Conservation (phyloP, 441 rosid genomes). For the Codiaeum variegatum region DNA sequence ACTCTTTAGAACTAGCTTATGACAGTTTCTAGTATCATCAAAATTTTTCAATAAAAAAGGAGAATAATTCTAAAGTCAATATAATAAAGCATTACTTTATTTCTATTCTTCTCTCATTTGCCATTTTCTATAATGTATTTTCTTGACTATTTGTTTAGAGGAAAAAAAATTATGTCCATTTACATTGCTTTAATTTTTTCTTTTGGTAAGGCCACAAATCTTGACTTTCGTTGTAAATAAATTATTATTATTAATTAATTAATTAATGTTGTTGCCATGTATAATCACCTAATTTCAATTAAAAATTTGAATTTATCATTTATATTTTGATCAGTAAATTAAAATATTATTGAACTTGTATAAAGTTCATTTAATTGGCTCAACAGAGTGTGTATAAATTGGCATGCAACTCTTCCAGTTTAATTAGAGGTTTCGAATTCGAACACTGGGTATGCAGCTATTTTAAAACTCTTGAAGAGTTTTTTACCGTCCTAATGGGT, state of each 20-base stretch:
- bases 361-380: too few relatives aligned
- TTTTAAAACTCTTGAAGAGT: too few relatives aligned
- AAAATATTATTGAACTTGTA: too few relatives aligned
- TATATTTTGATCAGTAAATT: too few relatives aligned
- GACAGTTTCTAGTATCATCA: neutral
- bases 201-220: slow-evolving; percentile 1
- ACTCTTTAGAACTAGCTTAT: neutral
- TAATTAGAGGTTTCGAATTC: too few relatives aligned
- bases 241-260: neutral
- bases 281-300: too few relatives aligned
- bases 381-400: too few relatives aligned
- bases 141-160: neutral
- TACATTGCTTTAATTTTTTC: neutral
- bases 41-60: neutral
- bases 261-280: neutral
- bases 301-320: too few relatives aligned
- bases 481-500: too few relatives aligned
- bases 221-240: slow-evolving; percentile 12
- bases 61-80: neutral
- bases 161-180: neutral
- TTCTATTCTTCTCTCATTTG: neutral
- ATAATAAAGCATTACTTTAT: neutral
- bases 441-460: too few relatives aligned
- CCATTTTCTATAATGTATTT: neutral
- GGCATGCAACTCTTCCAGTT: too few relatives aligned